phyloP scores from a whole-genome alignment of 192 early-diverging fungal species.

The Rhizophagus clarus region DNA sequence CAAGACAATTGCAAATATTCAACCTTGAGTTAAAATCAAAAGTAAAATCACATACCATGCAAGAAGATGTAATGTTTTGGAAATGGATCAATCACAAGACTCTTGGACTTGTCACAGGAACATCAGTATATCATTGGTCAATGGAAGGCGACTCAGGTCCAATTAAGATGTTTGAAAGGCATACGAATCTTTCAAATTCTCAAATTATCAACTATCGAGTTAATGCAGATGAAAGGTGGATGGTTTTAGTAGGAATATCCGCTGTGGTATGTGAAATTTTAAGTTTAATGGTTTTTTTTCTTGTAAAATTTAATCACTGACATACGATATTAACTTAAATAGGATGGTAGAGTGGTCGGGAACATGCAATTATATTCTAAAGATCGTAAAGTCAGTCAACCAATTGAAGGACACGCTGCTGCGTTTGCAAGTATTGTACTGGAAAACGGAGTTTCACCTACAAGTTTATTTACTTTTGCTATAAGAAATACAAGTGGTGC shows the following conservation, averaged over 20 bases:
- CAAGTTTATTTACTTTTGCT: conserved; percentile 93
- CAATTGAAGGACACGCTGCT: conserved; percentile 95
- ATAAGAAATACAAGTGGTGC: conserved; percentile 78
- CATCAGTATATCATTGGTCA: conserved; percentile 94
- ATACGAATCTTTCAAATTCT: conserved; percentile 74
- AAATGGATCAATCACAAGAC: conserved; percentile 90
- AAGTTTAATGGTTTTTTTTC: not conserved
- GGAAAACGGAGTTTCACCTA: conserved; percentile 72
- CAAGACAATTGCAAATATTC: conserved; percentile 93
- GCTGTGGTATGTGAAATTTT: conserved; percentile 55
- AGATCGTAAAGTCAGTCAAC: conserved; percentile 89
- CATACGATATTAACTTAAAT: not conserved
- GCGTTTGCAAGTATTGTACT: conserved; percentile 90
- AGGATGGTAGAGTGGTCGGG: conserved; percentile 88
- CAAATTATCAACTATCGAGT: conserved; percentile 98
- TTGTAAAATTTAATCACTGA: not conserved
- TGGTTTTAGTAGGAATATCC: conserved; percentile 92
- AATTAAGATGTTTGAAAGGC: conserved; percentile 91
- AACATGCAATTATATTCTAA: conserved; percentile 97
- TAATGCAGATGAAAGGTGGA: conserved; percentile 91
- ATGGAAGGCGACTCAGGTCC: conserved; percentile 89
- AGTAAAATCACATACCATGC: conserved; percentile 90
- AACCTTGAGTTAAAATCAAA: conserved; percentile 96
- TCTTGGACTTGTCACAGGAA: conserved; percentile 87
- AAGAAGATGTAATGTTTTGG: conserved; percentile 93